Conservation (phyloP, 805 yeast genomes). For the Yueomyces sp. region DNA sequence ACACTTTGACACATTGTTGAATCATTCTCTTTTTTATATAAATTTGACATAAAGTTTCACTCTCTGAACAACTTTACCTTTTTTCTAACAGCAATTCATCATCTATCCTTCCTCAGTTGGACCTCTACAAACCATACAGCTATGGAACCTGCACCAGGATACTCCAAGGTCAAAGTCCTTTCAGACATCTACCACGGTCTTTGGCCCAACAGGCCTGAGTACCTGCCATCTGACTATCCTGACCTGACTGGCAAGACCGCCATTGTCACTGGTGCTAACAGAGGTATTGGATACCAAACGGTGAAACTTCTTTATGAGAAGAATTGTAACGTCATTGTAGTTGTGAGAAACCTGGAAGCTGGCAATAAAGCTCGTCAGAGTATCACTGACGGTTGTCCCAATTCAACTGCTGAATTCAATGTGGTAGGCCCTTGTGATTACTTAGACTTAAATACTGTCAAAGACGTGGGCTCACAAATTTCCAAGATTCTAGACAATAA, state of each 20-base stretch:
- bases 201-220: constrained; percentile 18
- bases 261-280: constrained; percentile 28
- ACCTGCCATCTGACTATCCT: constrained; percentile 24
- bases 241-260: constrained; percentile 27
- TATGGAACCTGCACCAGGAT: constrained; percentile 15
- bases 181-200: constrained; percentile 13
- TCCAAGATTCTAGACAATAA: constrained; percentile 7
- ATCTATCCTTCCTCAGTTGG: no score
- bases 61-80: no score
- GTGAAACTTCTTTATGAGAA: constrained; percentile 19
- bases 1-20: no score
- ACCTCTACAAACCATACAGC: no score
- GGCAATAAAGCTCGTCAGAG: constrained; percentile 21
- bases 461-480: constrained; percentile 17
- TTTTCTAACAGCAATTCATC: no score
- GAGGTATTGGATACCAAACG: constrained; percentile 26
- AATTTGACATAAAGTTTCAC: no score
- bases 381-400: constrained; percentile 14
- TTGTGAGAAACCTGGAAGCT: constrained; percentile 25
- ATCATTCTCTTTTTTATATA: no score
- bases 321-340: constrained; percentile 22
- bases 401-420: constrained; percentile 14
- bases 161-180: constrained; percentile 4
- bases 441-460: constrained; percentile 26
- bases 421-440: constrained; percentile 24